phyloP scores from a whole-genome alignment of 768 basidiomycete genomes.

The Thelephora ganbajun region DNA sequence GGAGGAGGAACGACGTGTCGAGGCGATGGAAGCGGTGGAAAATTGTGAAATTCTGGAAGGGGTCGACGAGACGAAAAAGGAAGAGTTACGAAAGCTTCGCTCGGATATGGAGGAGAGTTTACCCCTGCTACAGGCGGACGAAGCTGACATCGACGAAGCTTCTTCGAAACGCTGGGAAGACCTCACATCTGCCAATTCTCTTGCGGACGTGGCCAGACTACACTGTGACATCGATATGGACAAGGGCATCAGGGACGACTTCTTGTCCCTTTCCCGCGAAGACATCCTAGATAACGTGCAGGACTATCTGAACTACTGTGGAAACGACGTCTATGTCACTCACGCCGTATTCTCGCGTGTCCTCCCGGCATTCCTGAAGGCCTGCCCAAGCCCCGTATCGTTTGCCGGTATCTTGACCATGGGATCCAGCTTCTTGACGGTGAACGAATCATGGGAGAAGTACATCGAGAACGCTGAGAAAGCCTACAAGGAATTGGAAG shows the following conservation, averaged over 20 bases:
- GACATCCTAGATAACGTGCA: constrained; percentile 51
- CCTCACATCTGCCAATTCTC: constrained; percentile 80
- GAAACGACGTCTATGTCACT: constrained; percentile 72
- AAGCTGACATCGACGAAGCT: constrained; percentile 28
- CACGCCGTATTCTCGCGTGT: constrained; percentile 66
- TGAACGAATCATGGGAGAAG: constrained; percentile 78
- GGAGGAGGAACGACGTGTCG: constrained; percentile 39
- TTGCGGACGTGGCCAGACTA: constrained; percentile 82
- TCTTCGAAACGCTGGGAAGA: constrained; percentile 76
- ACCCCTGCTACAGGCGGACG: constrained; percentile 25
- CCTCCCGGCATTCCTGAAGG: constrained; percentile 66
- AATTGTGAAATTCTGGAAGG: constrained; percentile 12
- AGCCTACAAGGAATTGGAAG: constrained; percentile 57
- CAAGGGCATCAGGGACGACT: constrained; percentile 66
- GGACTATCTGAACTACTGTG: constrained; percentile 76
- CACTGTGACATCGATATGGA: constrained; percentile 75
- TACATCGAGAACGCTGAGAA: constrained; percentile 71
- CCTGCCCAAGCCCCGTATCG: constrained; percentile 85
- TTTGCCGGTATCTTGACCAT: constrained; percentile 86
- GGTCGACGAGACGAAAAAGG: constrained; percentile 20
- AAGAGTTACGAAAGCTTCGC: constrained; percentile 25
- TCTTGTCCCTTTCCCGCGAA: constrained; percentile 54
- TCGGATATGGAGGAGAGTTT: constrained; percentile 27
- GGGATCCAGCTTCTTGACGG: constrained; percentile 84
- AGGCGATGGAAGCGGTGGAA: constrained; percentile 51